Evolutionary conservation across 2,329 filamentous ascomycete genomes (phyloP).

Genomic region (Clarireedia monteithiana): DNA sequence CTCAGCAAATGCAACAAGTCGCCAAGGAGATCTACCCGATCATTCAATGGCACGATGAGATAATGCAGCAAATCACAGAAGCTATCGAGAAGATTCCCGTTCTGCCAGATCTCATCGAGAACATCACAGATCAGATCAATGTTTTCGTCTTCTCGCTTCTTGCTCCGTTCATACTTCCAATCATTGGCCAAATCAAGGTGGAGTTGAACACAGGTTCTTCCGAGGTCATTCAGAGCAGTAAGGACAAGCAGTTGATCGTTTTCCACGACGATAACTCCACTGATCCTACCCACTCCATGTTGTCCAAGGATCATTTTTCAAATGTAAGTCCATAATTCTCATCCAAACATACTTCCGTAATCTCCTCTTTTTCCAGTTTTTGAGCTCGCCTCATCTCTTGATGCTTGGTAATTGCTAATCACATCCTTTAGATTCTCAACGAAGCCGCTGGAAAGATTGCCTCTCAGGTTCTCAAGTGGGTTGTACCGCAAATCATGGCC

Average conservation of each 20-base stretch:
- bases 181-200: conserved; percentile 78
- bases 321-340: conserved; percentile 18
- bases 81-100: conserved; percentile 81
- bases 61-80: conserved; percentile 71
- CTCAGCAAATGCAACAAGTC: conserved; percentile 64
- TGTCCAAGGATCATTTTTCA: conserved; percentile 88
- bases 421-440: conserved; percentile 53
- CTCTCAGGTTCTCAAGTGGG: conserved; percentile 72
- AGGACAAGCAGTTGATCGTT: conserved; percentile 77
- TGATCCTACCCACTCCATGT: conserved; percentile 90
- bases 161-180: conserved; percentile 78
- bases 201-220: conserved; percentile 80
- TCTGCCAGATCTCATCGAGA: conserved; percentile 75
- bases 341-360: not conserved
- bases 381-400: not conserved
- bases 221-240: conserved; percentile 79
- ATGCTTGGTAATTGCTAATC: not conserved
- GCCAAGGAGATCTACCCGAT: conserved; percentile 79
- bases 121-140: conserved; percentile 80
- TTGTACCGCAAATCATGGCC: conserved; percentile 80
- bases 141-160: conserved; percentile 88
- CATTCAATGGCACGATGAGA: conserved; percentile 82
- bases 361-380: too few relatives aligned
- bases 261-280: conserved; percentile 70
- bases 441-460: conserved; percentile 81